A percentile compares a stretch with the other conserved stretches of the same genome.
Conservation (phyloP, 2,329 filamentous ascomycete genomes). For the Botrytis porri region DNA sequence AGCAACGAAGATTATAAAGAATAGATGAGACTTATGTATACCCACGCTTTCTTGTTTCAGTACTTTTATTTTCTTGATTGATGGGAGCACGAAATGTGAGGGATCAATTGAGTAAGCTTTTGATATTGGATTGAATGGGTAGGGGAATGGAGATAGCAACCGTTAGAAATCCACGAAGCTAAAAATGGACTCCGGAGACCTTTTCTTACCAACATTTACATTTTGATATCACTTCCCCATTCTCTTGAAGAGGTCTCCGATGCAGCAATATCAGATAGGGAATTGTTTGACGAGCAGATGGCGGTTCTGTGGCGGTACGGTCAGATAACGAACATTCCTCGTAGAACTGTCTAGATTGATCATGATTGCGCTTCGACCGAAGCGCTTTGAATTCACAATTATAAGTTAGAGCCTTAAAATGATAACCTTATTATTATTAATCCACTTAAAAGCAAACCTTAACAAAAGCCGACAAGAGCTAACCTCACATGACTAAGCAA, state of each 20-base stretch:
- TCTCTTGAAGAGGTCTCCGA: not conserved
- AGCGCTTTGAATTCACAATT: not conserved
- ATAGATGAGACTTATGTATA: constrained; percentile 21
- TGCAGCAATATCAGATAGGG: not conserved
- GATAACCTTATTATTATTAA: constrained; percentile 1
- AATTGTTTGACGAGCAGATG: not conserved
- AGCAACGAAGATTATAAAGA: constrained; percentile 18
- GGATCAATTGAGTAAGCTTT: not conserved
- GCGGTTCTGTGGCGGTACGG: not conserved
- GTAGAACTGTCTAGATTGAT: not conserved
- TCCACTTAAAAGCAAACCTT: no score
- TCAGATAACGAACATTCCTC: not conserved
- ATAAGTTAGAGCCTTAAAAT: not conserved
- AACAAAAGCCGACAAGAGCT: not conserved
- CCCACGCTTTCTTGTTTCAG: constrained; percentile 18
- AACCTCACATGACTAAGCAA: not conserved
- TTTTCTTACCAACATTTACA: not conserved
- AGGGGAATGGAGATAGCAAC: not conserved
- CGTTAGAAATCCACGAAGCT: not conserved
- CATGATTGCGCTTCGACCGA: not conserved
- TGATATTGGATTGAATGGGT: constrained; percentile 2
- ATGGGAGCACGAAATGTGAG: constrained; percentile 2
- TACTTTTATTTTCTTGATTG: not conserved
- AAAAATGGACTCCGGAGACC: not conserved
- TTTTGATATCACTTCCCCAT: not conserved